Evolutionary conservation across 768 basidiomycete species (phyloP), one percentile per base, ranked within the genome.

Genomic region (Boletellus sp.): DNA sequence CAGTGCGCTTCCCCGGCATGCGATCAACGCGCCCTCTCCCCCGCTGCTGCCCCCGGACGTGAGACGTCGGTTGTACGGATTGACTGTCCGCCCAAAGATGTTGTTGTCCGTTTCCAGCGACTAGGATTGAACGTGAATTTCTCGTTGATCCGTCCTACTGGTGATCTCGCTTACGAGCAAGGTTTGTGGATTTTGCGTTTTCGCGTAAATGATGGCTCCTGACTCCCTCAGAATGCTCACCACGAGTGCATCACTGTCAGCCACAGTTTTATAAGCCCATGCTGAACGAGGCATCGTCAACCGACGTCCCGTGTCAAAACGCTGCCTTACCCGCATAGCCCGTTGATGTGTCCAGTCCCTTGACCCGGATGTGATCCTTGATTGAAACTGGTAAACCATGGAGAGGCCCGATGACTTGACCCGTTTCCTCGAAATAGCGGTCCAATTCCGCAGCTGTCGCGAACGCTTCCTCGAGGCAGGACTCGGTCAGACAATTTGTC

Each of bases 401-500:
- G 20, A 76, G 55, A 6, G 74, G 75, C n/a, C 74, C 74, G 9
- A 79, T 65, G 23, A 74, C 68, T 36, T 72, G 66, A 16, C 80
- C 80, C 0, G 77, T 82, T 47, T 66, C 53, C 15, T 58, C 47
- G 28, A 78, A 60, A 58, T 78, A 60, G 20, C 66, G 70, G 56
- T 84, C 82, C 19, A 84, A 67, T 53, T 79, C 68, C 42, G 57
- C 65, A 4, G 83, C 83, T 36, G 73, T 68, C 45, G 62, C 53
- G 37, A 80, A 63, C 4, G 73, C 78, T n/a, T 76, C 70, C 19
- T 78, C 74, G 52, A 81, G 70, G 52, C 80, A 81, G 42, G 83
- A 76, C 51, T 84, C 81, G 15, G 79, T 78, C 19, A 82, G 62
- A 57, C 80, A 82, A 53, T 78, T 78, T 6, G 76, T 76, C 47